Evolutionary conservation across 2,329 filamentous ascomycete species (phyloP), one percentile per base, ranked within the genome.

Genomic region (Cladobotryum protrusum): DNA sequence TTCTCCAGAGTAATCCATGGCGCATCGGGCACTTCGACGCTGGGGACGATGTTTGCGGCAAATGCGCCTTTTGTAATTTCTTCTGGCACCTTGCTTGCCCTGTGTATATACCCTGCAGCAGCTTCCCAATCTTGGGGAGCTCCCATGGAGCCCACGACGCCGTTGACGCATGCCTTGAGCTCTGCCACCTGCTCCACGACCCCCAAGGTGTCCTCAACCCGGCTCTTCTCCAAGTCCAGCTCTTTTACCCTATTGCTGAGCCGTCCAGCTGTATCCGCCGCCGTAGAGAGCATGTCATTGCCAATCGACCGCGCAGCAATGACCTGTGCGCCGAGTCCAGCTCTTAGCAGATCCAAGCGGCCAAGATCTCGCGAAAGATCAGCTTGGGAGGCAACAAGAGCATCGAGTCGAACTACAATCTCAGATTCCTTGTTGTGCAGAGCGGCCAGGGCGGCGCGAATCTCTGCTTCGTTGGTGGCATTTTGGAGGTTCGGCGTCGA

Each of bases 111-210:
- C 43, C 81, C 87, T 2, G 93, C 93, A 3, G 93, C 93, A 3
- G 89, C 93, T 69, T 99, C 93, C 93, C 93, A 99, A 72, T 99
- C 93, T 68, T 99, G 93, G 39, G 93, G 89, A 4, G 91, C 92
- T 33, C 92, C 93, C 93, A 99, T 99, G 52, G 88, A 95, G 15
- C 91, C 93, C 20, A 92, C 85, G 11, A 97, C 91, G 40, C 93
- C 93, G 53, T 96, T 82, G 34, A 97, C 89, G 65, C 93, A 99
- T 8, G 93, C 88, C 71, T 97, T 97, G 57, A 99, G 84, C 75
- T 99, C 93, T 5, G 89, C 87, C 13, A 99, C 92, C 71, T 96
- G 91, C 68, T 97, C 92, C 11, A 97, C 93, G 3, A 97, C 90
- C 8, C 86, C 80, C 50, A 99, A 73, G 0, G 93, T 97, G 45